These are phyloP conservation scores for Fusarium pseudocircinatum DNA, from an alignment of 2,329 filamentous ascomycete genomes.

Conservation along the genomic window DNA sequence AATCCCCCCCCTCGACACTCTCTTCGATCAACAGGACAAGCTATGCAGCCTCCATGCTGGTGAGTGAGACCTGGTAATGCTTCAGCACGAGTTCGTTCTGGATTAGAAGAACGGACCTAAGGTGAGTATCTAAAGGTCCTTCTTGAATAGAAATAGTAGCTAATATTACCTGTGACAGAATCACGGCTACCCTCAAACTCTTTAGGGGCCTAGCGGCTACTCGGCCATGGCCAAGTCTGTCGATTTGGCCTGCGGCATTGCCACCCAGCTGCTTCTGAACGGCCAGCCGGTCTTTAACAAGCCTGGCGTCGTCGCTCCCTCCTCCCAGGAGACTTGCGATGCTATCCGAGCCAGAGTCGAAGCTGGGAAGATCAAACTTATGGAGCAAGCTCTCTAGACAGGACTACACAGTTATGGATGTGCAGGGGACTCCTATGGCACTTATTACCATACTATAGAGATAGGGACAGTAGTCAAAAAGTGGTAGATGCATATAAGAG, in stretches of 20 bases:
- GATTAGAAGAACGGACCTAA: neutral
- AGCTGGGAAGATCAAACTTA: neutral
- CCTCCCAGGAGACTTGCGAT: neutral
- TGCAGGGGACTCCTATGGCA: fast-evolving
- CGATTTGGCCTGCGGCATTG: neutral
- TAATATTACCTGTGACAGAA: neutral
- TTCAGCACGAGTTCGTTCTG: neutral
- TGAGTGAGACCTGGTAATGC: neutral
- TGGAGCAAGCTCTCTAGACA: neutral
- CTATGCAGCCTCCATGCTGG: neutral
- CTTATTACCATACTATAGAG: too few species aligned
- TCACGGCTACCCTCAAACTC: neutral
- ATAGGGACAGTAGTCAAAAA: fast-evolving
- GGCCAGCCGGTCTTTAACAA: neutral
- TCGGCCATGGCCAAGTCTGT: neutral
- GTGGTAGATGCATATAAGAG: neutral
- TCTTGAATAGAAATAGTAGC: fast-evolving
- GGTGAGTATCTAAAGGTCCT: neutral
- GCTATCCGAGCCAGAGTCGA: neutral
- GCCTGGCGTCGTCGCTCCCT: neutral
- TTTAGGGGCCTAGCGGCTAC: neutral
- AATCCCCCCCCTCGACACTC: neutral
- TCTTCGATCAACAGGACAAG: neutral
- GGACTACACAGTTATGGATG: fast-evolving
- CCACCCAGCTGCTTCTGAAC: neutral